Base-by-base conservation (phyloP, 1,284 basidiomycete genomes). In the Erythrobasidium hasegawianum region DNA sequence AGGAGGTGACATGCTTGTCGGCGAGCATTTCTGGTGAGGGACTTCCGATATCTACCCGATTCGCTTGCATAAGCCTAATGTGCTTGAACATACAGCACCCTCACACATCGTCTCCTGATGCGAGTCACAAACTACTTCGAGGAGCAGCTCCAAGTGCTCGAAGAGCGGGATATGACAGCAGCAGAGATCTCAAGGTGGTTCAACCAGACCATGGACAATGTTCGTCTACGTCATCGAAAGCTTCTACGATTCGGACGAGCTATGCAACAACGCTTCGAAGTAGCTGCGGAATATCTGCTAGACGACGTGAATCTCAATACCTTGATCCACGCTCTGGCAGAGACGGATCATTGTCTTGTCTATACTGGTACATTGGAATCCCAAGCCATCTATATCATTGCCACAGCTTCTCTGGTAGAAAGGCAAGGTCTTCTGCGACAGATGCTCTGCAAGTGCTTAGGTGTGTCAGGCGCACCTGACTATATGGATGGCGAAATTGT, bases 121-220 rank as follows among this genome's bases (percentile, higher is more conserved):
- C 86, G 93, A 57, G 87, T 97, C 56, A 89, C 88, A 55, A 90
- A 89, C 75, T 94, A 92, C 77, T 97, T 98, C 75, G 92, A 96
- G 70, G 88, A 87, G 2, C 94, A 97, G 80, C 85, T 97, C 20
- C 86, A 87, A 24, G 86, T 91, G 0, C 90, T 73, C 24, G 70
- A 73, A 41, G 71, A 71, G 26, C 72, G 75, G 64, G 74, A 74
- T 66, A 90, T 94, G 87, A 85, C 85, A 39, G 85, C 87, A 53
- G 86, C 88, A 68, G 89, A 96, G 75, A 86, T 88, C 75, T 83
- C 89, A 59, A 82, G 81, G 60, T 97, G 94, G 92, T 97, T 95
- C 74, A 83, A 84, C 66, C 96, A 95, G 76, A 88, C 98, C 59
- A 82, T 98, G 43, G 95, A 97, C 72, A 91, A 89, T 59, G 93